These are phyloP conservation scores for Dendrobium chrysotoxum DNA, from an alignment of 106 monocot species.

Conservation along the genomic window DNA sequence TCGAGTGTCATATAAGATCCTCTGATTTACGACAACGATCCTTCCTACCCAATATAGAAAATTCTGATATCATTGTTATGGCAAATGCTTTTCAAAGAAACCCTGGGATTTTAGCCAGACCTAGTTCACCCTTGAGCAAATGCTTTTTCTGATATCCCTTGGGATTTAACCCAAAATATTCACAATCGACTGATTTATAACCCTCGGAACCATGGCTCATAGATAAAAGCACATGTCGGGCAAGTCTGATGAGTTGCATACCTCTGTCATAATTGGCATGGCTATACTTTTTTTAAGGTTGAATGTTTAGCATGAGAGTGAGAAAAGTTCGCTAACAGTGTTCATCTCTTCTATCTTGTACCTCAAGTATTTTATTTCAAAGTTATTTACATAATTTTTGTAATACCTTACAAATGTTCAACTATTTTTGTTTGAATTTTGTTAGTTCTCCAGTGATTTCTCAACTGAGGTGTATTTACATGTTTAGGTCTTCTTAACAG, in stretches of 20 bases:
- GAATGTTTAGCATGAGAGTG: background rate
- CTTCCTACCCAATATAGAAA: no score
- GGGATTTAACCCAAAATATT: background rate
- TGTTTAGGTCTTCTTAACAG: conserved; percentile 78
- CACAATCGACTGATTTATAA: background rate
- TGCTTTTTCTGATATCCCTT: no score
- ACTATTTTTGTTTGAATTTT: background rate
- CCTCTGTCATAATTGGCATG: background rate
- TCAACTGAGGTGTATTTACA: background rate
- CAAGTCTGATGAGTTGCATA: background rate
- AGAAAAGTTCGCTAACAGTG: background rate
- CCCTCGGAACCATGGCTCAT: background rate
- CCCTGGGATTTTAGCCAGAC: no score
- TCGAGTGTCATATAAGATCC: no score
- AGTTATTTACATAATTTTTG: background rate
- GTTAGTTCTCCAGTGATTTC: background rate
- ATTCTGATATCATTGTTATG: no score
- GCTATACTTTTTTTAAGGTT: background rate
- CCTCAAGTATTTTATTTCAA: background rate
- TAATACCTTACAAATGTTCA: background rate
- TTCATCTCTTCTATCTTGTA: background rate
- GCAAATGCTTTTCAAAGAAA: background rate
- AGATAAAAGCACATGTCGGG: no score
- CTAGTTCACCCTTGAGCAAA: no score
- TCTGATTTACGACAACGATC: no score